Base-by-base conservation (phyloP, 2,329 filamentous ascomycete genomes). In the Drechslera avenae region DNA sequence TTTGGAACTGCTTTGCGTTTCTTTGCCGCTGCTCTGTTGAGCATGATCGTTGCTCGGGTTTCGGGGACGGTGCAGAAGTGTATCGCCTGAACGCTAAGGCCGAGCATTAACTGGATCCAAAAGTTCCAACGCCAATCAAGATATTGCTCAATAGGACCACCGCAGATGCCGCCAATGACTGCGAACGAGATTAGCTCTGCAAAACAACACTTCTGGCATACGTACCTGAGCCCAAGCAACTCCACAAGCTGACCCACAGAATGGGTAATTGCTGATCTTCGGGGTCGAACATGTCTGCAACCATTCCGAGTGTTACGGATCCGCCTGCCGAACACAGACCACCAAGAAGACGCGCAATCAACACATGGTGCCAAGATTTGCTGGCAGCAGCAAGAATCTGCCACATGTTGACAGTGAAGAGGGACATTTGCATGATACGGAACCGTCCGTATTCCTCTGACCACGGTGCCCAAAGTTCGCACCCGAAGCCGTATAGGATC, bases 21-120 rank as follows among this genome's bases (percentile, higher is more conserved):
- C 71, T 88, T 89, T 72, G 89, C 89, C 19, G 90, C 90, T 52
- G 90, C 87, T 1, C 77, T 78, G 75, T 93, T 87, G 77, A 94
- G 85, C 78, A 93, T 81, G 54, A 91, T 82, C 2, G 86, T 90
- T 0, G 85, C 82, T 41, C 89, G 81, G 1, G 90, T 93, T 72
- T 94, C 90, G 1, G 88, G 88, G 2, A 93, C 89, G 4, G 83
- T 77, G 52, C 88, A 67, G 39, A 86, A 74, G 68, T 91, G 89
- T 7, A 89, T 64, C 3, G 82, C 17, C 64, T 93, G 89, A 2
- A 90, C 83, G 21, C 83, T 78, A 4, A 73, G 84, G 19, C 90
- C 90, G 46, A 94, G 86, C 57, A 91, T 90, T 54, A 94, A 83
- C 73, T 92, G 89, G 56, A 92, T 87, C 88, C 89, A 94, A 71